phyloP scores from a whole-genome alignment of 768 basidiomycete genomes.

The Phallus indusiatus region DNA sequence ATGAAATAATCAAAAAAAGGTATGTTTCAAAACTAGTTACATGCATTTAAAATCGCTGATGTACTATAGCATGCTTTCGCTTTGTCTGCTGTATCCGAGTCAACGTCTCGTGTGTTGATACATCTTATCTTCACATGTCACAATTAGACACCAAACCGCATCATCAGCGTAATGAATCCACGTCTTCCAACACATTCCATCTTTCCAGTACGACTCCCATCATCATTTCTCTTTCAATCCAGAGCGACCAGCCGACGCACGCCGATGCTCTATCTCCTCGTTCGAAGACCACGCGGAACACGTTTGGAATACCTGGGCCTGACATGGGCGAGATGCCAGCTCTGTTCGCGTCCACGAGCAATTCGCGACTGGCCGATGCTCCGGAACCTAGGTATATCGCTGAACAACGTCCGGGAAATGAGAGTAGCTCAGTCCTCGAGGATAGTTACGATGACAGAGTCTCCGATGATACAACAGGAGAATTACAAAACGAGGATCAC shows the following conservation, averaged over 20 bases:
- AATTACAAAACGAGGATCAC: not conserved
- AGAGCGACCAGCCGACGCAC: not conserved
- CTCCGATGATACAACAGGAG: not conserved
- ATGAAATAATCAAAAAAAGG: no score
- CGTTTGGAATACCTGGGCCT: not conserved
- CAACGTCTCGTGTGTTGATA: not conserved
- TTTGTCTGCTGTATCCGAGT: not conserved
- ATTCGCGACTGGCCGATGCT: not conserved
- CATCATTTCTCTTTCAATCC: not conserved
- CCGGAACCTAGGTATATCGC: not conserved
- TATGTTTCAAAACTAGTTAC: no score
- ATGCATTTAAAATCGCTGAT: not conserved
- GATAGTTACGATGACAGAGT: not conserved
- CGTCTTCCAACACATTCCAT: not conserved
- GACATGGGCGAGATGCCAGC: not conserved
- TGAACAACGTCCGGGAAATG: not conserved
- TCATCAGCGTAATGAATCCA: not conserved
- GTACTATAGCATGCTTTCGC: not conserved
- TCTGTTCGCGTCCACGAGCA: not conserved
- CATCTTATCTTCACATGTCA: not conserved
- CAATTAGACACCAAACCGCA: not conserved
- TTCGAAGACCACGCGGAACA: conserved; percentile 3
- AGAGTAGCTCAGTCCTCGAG: not conserved
- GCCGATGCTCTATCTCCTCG: conserved; percentile 39
- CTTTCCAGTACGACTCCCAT: not conserved